Evolutionary conservation across 768 basidiomycete genomes (phyloP).

Genomic region (Scleroderma citrinum): DNA sequence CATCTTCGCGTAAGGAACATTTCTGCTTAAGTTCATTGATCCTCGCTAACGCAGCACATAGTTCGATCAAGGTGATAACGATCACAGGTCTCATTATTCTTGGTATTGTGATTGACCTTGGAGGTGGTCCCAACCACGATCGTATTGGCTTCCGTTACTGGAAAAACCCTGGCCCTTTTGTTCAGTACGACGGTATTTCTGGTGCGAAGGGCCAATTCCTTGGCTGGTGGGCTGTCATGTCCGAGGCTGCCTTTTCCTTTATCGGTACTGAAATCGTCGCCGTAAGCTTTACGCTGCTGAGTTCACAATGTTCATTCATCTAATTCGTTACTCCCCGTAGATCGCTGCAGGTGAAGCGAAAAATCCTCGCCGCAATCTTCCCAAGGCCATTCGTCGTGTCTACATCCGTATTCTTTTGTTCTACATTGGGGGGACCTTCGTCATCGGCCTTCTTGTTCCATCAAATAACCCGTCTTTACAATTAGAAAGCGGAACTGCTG

Average conservation of each 20-base stretch:
- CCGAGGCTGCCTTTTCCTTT: constrained; percentile 88
- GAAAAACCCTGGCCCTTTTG: constrained; percentile 87
- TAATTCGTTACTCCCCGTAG: constrained; percentile 29
- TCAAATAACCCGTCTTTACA: constrained; percentile 54
- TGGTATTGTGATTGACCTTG: constrained; percentile 76
- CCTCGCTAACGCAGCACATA: constrained; percentile 5
- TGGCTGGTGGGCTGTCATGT: constrained; percentile 64
- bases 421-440: constrained; percentile 57
- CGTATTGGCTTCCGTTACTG: constrained; percentile 60
- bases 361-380: constrained; percentile 71
- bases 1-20: constrained; percentile 57
- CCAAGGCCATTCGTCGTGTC: constrained; percentile 51
- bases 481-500: constrained; percentile 50
- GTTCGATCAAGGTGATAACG: constrained; percentile 86
- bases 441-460: constrained; percentile 83
- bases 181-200: constrained; percentile 54
- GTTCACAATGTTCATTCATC: constrained; percentile 2
- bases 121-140: constrained; percentile 81
- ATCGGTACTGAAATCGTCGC: constrained; percentile 95
- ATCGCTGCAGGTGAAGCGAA: constrained; percentile 88
- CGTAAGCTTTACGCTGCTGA: constrained; percentile 35
- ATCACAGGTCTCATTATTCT: constrained; percentile 67
- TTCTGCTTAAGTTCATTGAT: not conserved
- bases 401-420: constrained; percentile 81
- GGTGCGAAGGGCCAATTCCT: constrained; percentile 77